phyloP scores from a whole-genome alignment of 2,329 filamentous ascomycete genomes.

The Sarocladium strictum region DNA sequence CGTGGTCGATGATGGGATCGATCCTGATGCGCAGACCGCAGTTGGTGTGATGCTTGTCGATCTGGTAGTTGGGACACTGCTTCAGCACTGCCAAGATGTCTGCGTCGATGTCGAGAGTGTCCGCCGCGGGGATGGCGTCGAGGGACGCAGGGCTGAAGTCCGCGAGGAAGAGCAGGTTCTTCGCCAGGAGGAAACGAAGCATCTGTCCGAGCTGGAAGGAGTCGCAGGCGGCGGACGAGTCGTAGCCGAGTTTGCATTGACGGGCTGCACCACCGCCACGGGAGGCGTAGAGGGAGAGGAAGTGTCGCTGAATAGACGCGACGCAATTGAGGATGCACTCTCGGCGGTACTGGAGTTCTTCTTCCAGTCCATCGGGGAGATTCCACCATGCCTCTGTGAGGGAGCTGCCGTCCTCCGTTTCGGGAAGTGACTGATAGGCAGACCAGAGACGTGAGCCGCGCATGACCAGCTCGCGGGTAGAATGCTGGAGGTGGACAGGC shows the following conservation, averaged over 20 bases:
- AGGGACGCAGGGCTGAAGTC: slow-evolving; percentile 43
- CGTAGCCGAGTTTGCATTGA: slow-evolving; percentile 71
- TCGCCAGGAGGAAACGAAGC: slow-evolving; percentile 61
- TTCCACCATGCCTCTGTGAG: slow-evolving; percentile 63
- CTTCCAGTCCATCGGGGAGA: slow-evolving; percentile 64
- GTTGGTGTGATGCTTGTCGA: slow-evolving; percentile 67
- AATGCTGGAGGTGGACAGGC: slow-evolving; percentile 51
- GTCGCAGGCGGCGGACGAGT: slow-evolving; percentile 66
- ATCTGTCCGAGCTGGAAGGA: slow-evolving; percentile 75
- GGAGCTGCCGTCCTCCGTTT: neutral
- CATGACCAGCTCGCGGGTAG: slow-evolving; percentile 60
- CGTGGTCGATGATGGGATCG: slow-evolving; percentile 58
- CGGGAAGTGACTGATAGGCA: slow-evolving; percentile 21
- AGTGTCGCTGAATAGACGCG: slow-evolving; percentile 63
- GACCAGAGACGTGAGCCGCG: slow-evolving; percentile 58
- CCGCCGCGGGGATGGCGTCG: slow-evolving; percentile 28
- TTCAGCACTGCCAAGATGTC: slow-evolving; percentile 54
- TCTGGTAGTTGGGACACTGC: slow-evolving; percentile 66
- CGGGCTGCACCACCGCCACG: slow-evolving; percentile 28
- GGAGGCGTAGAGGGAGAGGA: slow-evolving; percentile 61
- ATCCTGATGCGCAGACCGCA: slow-evolving; percentile 64
- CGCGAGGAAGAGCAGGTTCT: slow-evolving; percentile 53
- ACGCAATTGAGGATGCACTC: slow-evolving; percentile 63
- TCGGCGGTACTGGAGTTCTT: slow-evolving; percentile 61
- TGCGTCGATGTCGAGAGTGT: slow-evolving; percentile 49